Conservation (phyloP, 208 protist species). For the Crithidia brevicula region DNA sequence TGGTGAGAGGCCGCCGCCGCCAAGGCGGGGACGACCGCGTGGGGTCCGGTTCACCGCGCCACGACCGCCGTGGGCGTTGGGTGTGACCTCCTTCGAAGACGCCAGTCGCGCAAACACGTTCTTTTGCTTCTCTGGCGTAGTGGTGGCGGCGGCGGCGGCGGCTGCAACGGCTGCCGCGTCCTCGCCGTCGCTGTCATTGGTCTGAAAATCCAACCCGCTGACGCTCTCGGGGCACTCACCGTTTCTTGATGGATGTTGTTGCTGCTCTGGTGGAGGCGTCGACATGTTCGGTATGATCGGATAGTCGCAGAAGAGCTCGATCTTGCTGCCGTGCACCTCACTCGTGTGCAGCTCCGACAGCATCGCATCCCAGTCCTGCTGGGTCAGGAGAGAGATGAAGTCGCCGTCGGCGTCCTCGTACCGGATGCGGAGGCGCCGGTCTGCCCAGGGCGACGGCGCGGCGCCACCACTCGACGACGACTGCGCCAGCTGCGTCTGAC, state of each 20-base stretch:
- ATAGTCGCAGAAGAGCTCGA: slow-evolving; percentile 80
- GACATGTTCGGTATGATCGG: slow-evolving; percentile 34
- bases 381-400: slow-evolving; percentile 73
- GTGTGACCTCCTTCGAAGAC: slow-evolving; percentile 5
- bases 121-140: slow-evolving; percentile 19
- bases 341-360: slow-evolving; percentile 45
- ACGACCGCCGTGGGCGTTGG: background rate
- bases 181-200: background rate
- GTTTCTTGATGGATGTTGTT: background rate
- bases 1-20: background rate
- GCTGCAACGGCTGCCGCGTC: background rate
- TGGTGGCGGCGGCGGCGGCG: background rate
- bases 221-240: background rate
- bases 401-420: slow-evolving; percentile 86
- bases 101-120: slow-evolving; percentile 32
- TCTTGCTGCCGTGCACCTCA: slow-evolving; percentile 31
- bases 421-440: slow-evolving; percentile 66
- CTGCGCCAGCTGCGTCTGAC: slow-evolving; percentile 41
- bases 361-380: slow-evolving; percentile 79
- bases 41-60: background rate
- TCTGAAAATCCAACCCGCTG: background rate
- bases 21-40: background rate
- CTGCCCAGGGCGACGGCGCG: slow-evolving; percentile 10
- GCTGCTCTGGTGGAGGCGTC: background rate
- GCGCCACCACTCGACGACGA: background rate